phyloP scores from a whole-genome alignment of 139 green algal species.

The Chlamydomonas sp. region DNA sequence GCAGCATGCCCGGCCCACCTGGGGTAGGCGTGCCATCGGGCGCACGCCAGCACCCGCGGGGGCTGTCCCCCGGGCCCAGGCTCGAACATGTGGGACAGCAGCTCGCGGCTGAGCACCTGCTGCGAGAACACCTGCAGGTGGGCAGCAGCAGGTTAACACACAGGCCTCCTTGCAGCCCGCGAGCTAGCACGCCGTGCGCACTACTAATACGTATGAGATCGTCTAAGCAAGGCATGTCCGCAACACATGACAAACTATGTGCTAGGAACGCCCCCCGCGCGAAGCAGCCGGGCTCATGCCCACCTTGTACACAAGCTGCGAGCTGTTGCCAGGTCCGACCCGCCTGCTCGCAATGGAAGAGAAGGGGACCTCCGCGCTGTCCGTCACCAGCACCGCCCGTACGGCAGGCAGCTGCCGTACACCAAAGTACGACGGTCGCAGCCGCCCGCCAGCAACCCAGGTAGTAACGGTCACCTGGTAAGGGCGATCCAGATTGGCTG shows the following conservation, averaged over 20 bases:
- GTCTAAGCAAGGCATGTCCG: no score
- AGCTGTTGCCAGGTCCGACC: background rate
- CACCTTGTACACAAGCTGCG: slow-evolving; percentile 57
- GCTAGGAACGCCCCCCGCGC: no score
- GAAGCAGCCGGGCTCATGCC: background rate
- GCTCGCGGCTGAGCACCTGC: slow-evolving; percentile 22
- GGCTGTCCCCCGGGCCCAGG: background rate
- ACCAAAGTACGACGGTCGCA: slow-evolving; percentile 63
- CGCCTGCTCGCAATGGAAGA: slow-evolving; percentile 43
- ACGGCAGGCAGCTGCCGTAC: background rate
- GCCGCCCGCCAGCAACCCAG: slow-evolving; percentile 45
- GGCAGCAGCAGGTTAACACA: background rate
- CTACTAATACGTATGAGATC: no score
- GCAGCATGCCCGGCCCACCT: background rate
- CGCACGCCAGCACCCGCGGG: slow-evolving; percentile 30
- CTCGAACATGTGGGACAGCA: slow-evolving; percentile 62
- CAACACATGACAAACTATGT: no score
- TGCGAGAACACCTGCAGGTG: slow-evolving; percentile 67
- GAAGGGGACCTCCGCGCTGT: slow-evolving; percentile 46
- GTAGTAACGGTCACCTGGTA: slow-evolving; percentile 64
- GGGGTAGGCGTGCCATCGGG: slow-evolving; percentile 67
- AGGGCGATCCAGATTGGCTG: slow-evolving; percentile 12
- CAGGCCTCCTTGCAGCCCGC: background rate
- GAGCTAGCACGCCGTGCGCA: no score
- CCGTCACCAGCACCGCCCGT: slow-evolving; percentile 58